Evolutionary conservation across 1,139 yeast species (phyloP).

Genomic region (Kodamaea derodonti): DNA sequence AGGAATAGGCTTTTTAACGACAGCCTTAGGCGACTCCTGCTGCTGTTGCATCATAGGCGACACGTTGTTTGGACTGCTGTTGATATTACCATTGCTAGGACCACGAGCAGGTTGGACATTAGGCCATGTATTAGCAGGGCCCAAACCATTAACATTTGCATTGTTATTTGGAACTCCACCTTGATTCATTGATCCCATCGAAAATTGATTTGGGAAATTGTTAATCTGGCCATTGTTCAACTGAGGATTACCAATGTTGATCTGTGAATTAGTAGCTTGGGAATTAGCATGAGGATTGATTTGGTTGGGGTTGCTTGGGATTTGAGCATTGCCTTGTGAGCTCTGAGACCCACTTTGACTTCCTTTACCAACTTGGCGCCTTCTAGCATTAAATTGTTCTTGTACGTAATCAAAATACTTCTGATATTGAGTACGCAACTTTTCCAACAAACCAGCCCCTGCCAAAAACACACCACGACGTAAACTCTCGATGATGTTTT

Average conservation of each 20-base stretch:
- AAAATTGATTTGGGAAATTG: not conserved
- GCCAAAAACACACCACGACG: conserved; percentile 62
- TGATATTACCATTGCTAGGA: not conserved
- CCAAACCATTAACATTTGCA: conserved; percentile 16
- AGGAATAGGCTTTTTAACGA: conserved; percentile 7
- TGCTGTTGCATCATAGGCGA: conserved; percentile 11
- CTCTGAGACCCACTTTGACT: conserved; percentile 3
- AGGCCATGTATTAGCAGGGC: conserved; percentile 23
- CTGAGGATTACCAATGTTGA: too few relatives aligned
- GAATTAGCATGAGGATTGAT: not conserved
- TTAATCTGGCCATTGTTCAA: not conserved
- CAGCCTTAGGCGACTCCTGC: conserved; percentile 6
- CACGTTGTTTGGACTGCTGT: conserved; percentile 5
- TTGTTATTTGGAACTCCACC: not conserved
- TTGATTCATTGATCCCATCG: not conserved
- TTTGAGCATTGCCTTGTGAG: not conserved
- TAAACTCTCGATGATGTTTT: conserved; percentile 67
- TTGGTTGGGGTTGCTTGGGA: not conserved
- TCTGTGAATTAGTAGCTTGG: not conserved
- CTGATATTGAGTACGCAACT: conserved; percentile 67
- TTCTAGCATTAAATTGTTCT: conserved; percentile 36
- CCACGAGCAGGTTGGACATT: conserved; percentile 14
- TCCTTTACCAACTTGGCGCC: conserved; percentile 23
- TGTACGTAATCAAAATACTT: conserved; percentile 73
- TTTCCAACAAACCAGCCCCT: conserved; percentile 64